A percentile compares a stretch with the other conserved stretches of the same genome.
These are phyloP conservation scores for Zarea fungicola DNA, from an alignment of 2,329 filamentous ascomycete genomes.

Conservation along the genomic window DNA sequence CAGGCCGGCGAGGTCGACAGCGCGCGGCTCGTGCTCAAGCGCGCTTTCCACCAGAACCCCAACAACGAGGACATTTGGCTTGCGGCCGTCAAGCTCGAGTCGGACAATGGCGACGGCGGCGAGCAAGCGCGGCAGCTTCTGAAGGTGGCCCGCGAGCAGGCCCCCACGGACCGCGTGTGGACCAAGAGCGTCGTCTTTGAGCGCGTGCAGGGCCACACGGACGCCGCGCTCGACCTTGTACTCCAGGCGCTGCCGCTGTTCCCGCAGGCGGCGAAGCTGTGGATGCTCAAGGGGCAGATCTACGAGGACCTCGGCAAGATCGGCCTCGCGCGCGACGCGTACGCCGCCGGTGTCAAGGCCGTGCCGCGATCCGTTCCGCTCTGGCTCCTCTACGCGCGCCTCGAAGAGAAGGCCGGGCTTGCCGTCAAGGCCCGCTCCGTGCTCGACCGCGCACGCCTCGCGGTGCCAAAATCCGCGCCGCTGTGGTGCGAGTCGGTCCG, in stretches of 20 bases:
- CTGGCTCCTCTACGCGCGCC: constrained; percentile 81
- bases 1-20: constrained; percentile 81
- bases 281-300: constrained; percentile 99
- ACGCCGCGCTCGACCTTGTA: constrained; percentile 79
- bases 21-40: constrained; percentile 76
- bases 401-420: constrained; percentile 80
- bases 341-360: constrained; percentile 79
- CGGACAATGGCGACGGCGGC: constrained; percentile 75
- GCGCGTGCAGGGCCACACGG: constrained; percentile 71
- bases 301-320: constrained; percentile 79
- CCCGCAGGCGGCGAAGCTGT: constrained; percentile 80
- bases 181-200: constrained; percentile 95
- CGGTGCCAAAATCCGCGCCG: constrained; percentile 76
- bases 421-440: constrained; percentile 90
- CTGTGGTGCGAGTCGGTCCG: constrained; percentile 94
- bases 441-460: constrained; percentile 83
- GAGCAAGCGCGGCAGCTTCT: constrained; percentile 80
- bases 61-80: constrained; percentile 99
- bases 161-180: constrained; percentile 93
- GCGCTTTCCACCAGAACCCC: constrained; percentile 90
- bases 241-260: constrained; percentile 84
- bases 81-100: constrained; percentile 91
- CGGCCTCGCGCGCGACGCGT: constrained; percentile 84
- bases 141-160: constrained; percentile 75
- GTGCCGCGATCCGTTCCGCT: constrained; percentile 79